Evolutionary conservation across 1,284 basidiomycete species (phyloP), one percentile per base, ranked within the genome.

Genomic region (Papiliotrema nemorosa): DNA sequence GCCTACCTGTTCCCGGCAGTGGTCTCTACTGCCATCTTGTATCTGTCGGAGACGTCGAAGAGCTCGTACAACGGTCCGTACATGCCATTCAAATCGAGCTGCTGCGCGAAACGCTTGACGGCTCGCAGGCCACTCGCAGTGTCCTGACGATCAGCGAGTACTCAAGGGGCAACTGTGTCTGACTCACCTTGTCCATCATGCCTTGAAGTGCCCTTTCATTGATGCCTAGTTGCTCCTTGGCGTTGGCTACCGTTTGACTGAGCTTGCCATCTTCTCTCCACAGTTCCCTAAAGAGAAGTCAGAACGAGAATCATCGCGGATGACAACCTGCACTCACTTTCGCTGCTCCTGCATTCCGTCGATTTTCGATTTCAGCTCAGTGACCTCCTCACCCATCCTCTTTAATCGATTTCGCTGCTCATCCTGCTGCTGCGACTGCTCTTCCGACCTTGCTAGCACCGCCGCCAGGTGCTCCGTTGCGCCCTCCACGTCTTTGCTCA

Each of bases 211-310:
- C 77, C 49, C 92, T 80, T 73, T 97, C 88, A 0, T 90, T 85
- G 3, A 80, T 80, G 60, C 86, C 82, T 57, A 94, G 77, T 73
- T 96, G 87, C 53, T 88, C 87, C 16, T 79, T 79, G 1, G 90
- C 90, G 55, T 88, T 83, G 27, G 80, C 80, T 1, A 88, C 83
- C 20, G 85, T 79, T 54, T 86, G 86, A 52, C 86, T 83, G 26
- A 96, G 76, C 73, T 90, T 93, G 1, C 89, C 85, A 60, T 97
- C 92, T 70, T 97, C 90, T 63, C 93, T 83, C 94, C 96, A 97
- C 24, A 93, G 74, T 53, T 93, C 90, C 59, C 78, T 80, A 54
- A 53, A 22, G 37, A 47, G 34, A 38, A 35, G 16, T 21, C 38
- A 22, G 29, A 4, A n/a, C n/a, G n/a, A n/a, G 13, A 24, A 6